A percentile compares a stretch with the other conserved stretches of the same genome.
Evolutionary conservation across 306 rosid species (phyloP).

Genomic region (Sicyos baderoa): DNA sequence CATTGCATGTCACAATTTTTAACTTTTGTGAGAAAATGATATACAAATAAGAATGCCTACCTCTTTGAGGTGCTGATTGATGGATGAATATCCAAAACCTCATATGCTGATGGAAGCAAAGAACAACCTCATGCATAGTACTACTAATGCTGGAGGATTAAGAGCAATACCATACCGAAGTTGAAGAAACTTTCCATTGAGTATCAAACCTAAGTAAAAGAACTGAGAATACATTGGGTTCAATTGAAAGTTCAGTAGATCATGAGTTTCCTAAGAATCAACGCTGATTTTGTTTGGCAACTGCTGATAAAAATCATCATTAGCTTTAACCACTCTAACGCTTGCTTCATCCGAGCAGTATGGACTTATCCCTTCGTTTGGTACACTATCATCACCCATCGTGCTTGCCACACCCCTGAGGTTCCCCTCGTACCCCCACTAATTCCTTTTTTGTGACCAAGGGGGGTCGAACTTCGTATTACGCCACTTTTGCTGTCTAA

Average conservation of each 20-base stretch:
- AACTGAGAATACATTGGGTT: slow-evolving; percentile 45
- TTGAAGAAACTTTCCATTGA: slow-evolving; percentile 55
- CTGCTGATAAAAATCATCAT: slow-evolving; percentile 49
- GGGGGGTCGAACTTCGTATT: slow-evolving; percentile 46
- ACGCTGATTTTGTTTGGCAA: slow-evolving; percentile 48
- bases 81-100: slow-evolving; percentile 29
- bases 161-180: slow-evolving; percentile 39
- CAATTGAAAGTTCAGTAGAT: slow-evolving; percentile 29
- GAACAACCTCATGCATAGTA: slow-evolving; percentile 21
- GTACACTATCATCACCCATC: slow-evolving; percentile 44
- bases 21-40: slow-evolving; percentile 21
- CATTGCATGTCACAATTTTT: slow-evolving; percentile 20
- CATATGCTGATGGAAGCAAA: slow-evolving; percentile 19
- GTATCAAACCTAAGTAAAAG: slow-evolving; percentile 42
- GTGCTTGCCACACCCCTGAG: slow-evolving; percentile 33
- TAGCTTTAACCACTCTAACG: slow-evolving; percentile 52
- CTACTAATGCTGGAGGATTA: slow-evolving; percentile 15
- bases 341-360: slow-evolving; percentile 49
- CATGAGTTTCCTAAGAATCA: slow-evolving; percentile 44
- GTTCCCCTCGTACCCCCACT: slow-evolving; percentile 38
- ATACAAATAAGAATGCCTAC: slow-evolving; percentile 33
- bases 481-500: slow-evolving; percentile 84
- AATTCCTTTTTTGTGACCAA: slow-evolving; percentile 42
- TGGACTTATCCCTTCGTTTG: slow-evolving; percentile 39
- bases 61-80: slow-evolving; percentile 33